Percentiles rank a stretch among this genome's conserved stretches.
Conservation (phyloP, 2,329 filamentous ascomycete species). For the Fusarium dlaminii region DNA sequence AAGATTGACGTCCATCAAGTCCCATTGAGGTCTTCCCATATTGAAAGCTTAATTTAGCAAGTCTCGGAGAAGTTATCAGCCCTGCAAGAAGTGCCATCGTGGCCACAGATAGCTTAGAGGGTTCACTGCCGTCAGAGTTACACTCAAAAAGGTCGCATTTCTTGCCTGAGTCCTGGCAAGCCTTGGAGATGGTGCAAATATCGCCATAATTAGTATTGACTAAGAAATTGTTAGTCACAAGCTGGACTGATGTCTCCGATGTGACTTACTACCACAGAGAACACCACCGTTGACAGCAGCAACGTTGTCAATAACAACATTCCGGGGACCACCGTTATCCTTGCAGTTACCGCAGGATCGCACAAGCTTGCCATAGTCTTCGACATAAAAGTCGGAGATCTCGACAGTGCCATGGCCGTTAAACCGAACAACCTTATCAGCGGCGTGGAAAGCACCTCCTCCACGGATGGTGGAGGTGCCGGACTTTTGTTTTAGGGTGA, state of each 20-base stretch:
- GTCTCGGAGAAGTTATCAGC: slow-evolving; percentile 19
- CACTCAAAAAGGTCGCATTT: slow-evolving; percentile 31
- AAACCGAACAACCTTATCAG: slow-evolving; percentile 55
- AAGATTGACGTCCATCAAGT: neutral
- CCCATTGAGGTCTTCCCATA: neutral
- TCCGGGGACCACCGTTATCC: slow-evolving; percentile 30
- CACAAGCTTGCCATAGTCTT: slow-evolving; percentile 59
- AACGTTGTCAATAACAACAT: slow-evolving; percentile 29
- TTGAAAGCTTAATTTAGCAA: slow-evolving; percentile 13
- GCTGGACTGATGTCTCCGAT: no score
- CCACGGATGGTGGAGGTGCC: slow-evolving; percentile 53
- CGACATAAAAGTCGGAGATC: slow-evolving; percentile 40
- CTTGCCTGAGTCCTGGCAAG: slow-evolving; percentile 36
- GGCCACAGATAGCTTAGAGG: slow-evolving; percentile 29
- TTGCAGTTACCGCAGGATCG: slow-evolving; percentile 55
- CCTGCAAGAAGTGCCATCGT: slow-evolving; percentile 32
- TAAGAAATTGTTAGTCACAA: neutral
- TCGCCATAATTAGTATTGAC: slow-evolving; percentile 41
- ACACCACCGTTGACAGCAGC: slow-evolving; percentile 36
- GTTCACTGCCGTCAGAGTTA: slow-evolving; percentile 31
- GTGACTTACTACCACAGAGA: slow-evolving; percentile 32
- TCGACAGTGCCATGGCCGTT: slow-evolving; percentile 53
- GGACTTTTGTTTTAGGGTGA: slow-evolving; percentile 51
- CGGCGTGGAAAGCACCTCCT: slow-evolving; percentile 53
- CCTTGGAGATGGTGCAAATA: slow-evolving; percentile 36